phyloP scores from a whole-genome alignment of 352 stramenopile species.

The Phytopythium vexans region DNA sequence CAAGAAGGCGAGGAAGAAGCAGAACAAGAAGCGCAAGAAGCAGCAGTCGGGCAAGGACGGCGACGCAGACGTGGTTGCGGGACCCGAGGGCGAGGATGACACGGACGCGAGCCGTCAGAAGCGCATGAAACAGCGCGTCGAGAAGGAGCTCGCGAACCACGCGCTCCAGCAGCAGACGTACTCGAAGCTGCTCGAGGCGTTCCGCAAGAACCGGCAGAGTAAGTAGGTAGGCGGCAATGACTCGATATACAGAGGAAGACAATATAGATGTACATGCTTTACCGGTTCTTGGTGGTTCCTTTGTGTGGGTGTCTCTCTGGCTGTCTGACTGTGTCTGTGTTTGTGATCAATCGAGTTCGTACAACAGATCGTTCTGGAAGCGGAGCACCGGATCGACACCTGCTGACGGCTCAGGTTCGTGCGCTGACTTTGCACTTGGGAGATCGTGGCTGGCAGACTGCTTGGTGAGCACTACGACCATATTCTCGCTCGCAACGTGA shows the following conservation, averaged over 20 bases:
- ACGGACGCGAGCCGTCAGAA: conserved; percentile 33
- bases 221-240: no score
- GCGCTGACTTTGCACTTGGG: neutral
- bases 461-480: conserved; percentile 66
- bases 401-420: conserved; percentile 1
- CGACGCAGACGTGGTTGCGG: conserved; percentile 1
- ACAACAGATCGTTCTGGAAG: conserved; percentile 75
- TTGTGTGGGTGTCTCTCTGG: neutral
- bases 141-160: conserved; percentile 61
- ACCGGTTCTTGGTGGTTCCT: neutral
- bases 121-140: conserved; percentile 58
- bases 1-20: conserved; percentile 67
- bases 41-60: conserved; percentile 18
- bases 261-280: conserved; percentile 22
- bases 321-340: neutral
- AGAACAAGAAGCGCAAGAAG: conserved; percentile 19
- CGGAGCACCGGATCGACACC: conserved; percentile 21
- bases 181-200: conserved; percentile 62
- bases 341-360: conserved; percentile 49
- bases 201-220: conserved; percentile 48
- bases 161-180: conserved; percentile 64
- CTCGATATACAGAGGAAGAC: neutral
- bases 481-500: conserved; percentile 68
- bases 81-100: conserved; percentile 11
- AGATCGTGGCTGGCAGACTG: neutral